A percentile compares a stretch with the other conserved stretches of the same genome.
Conservation (phyloP, 306 rosid species). For the Sechiopsis laciniata region DNA sequence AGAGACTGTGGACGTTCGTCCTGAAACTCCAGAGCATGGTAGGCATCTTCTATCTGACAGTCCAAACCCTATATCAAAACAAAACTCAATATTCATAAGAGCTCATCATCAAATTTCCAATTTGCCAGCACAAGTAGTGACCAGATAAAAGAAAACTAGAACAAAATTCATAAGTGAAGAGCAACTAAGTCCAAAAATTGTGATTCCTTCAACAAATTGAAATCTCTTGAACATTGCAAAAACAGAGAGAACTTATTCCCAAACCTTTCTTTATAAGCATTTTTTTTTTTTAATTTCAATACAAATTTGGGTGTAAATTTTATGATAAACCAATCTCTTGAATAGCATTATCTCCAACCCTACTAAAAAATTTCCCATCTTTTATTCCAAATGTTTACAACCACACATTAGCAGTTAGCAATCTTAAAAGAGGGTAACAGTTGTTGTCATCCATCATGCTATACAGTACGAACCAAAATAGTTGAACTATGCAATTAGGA, state of each 20-base stretch:
- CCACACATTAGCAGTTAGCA: neutral
- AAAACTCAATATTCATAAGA: slow-evolving; percentile 23
- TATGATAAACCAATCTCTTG: neutral
- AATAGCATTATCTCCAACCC: neutral
- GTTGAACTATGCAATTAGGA: neutral
- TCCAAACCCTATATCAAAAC: slow-evolving; percentile 49
- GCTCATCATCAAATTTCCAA: neutral
- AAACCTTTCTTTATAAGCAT: neutral
- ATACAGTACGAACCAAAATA: neutral
- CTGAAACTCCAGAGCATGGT: slow-evolving; percentile 54
- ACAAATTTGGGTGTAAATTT: neutral
- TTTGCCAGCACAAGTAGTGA: neutral
- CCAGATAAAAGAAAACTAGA: neutral
- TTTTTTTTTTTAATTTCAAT: neutral
- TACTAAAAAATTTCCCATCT: neutral
- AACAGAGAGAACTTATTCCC: neutral
- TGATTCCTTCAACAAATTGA: neutral
- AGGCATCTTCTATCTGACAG: slow-evolving; percentile 54
- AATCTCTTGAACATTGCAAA: neutral
- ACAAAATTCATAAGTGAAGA: neutral
- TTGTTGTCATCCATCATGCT: neutral
- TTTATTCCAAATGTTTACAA: neutral
- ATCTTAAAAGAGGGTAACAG: neutral
- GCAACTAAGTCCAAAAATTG: neutral
- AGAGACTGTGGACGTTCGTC: slow-evolving; percentile 43